phyloP scores from a whole-genome alignment of 2,329 filamentous ascomycete genomes.

The Akanthomyces lecanii region DNA sequence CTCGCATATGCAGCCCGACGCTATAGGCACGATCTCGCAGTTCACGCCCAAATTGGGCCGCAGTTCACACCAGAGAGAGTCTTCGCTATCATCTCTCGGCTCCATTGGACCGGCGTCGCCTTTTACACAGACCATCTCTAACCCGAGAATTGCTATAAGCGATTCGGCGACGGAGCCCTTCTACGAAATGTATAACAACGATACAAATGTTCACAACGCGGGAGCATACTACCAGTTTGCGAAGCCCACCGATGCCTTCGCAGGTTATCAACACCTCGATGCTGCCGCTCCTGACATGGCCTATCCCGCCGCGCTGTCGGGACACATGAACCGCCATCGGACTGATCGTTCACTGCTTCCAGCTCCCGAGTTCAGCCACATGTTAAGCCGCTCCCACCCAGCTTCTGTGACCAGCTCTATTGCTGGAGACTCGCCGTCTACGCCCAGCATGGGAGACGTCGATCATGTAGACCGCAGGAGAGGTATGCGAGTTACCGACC shows the following conservation, averaged over 20 bases:
- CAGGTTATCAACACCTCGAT: constrained; percentile 39
- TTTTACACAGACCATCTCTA: constrained; percentile 50
- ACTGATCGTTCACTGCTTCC: constrained; percentile 41
- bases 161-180: constrained; percentile 46
- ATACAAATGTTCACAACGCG: constrained; percentile 21
- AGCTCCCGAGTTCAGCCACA: constrained; percentile 41
- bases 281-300: constrained; percentile 35
- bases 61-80: constrained; percentile 53
- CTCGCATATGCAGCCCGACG: constrained; percentile 40
- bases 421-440: constrained; percentile 56
- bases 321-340: constrained; percentile 33
- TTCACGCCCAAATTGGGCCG: constrained; percentile 37
- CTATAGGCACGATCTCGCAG: constrained; percentile 36
- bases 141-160: constrained; percentile 54
- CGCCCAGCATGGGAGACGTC: constrained; percentile 48
- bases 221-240: constrained; percentile 45
- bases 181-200: constrained; percentile 36
- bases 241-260: constrained; percentile 42
- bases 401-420: constrained; percentile 55
- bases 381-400: constrained; percentile 43
- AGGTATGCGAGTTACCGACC: constrained; percentile 42
- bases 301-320: constrained; percentile 38
- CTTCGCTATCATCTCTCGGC: constrained; percentile 57
- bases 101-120: constrained; percentile 59
- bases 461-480: constrained; percentile 48